Base-by-base conservation (phyloP, 164 flowering plant genomes). In the Tetrastigma voinierianum region DNA sequence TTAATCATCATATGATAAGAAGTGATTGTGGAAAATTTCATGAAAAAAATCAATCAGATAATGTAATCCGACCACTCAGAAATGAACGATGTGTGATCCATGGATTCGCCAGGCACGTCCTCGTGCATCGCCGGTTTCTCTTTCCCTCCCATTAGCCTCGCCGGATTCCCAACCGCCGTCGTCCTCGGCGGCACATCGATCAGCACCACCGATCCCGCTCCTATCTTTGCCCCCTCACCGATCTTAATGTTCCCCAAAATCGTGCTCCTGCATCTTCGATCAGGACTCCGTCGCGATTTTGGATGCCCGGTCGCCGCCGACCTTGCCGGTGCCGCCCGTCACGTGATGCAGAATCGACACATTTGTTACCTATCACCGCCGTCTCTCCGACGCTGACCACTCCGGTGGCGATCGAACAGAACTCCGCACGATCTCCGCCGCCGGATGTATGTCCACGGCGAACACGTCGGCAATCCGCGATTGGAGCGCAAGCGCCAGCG, bases 321-420 rank as follows among this genome's bases (percentile, higher is more conserved):
- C 77, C 74, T 83, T 85, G 12, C 92, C 89, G 0, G 89, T 82
- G 14, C 92, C 92, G 12, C 92, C 92, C 1, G 88, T 87, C 6
- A 87, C 92, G 23, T 84, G 83, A 53, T 87, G 92, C 55, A 87
- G 70, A 14, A 87, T 85, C 0, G 88, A 87, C 6, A 85, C 89
- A 61, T 85, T 85, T 83, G 75, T 84, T 82, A 12, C 89, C 92
- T 0, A 87, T 66, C 60, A 87, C 88, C 0, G 92, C 86, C 0
- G 92, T 87, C 72, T 87, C 92, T 4, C 92, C 92, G 3, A 87
- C 74, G n/a, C n/a, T n/a, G 14, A 87, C 92, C 59, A 87, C 81
- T 7, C 89, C 86, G 0, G 91, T 87, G 0, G 91, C 87, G 89
- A 65, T 87, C 91, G 46, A 87, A 73, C 53, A 87, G 53, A 12